Conservation (phyloP, 1,139 yeast genomes). For the Yamadazyma dushanensis region DNA sequence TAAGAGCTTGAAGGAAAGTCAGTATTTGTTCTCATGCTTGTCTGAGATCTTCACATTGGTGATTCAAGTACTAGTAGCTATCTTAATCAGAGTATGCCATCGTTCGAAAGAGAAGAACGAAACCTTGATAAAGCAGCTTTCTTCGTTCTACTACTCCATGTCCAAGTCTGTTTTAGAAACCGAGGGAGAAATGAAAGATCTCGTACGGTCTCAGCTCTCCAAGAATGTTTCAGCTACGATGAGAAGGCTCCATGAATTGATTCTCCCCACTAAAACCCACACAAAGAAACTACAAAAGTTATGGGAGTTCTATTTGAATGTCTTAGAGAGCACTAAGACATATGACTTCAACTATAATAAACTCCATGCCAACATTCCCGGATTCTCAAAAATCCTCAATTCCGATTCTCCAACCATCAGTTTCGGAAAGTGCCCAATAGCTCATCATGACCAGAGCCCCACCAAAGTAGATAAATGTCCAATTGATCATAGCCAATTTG, state of each 20-base stretch:
- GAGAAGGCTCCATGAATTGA: constrained; percentile 20
- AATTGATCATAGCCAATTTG: constrained; percentile 23
- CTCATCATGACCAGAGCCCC: constrained; percentile 8
- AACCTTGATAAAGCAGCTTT: constrained; percentile 14
- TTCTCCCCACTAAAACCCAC: constrained; percentile 22
- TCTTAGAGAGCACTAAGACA: constrained; percentile 31
- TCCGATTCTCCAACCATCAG: constrained; percentile 2
- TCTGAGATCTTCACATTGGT: constrained; percentile 34
- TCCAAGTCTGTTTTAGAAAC: constrained; percentile 10
- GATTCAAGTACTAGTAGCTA: constrained; percentile 39
- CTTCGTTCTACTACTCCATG: constrained; percentile 13
- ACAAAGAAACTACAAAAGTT: constrained; percentile 31
- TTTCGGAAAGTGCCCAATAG: constrained; percentile 21
- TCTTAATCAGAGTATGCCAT: constrained; percentile 28
- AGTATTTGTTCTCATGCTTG: constrained; percentile 28
- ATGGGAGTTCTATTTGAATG: constrained; percentile 45
- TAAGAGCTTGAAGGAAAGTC: constrained; percentile 15
- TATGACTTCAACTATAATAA: constrained; percentile 34
- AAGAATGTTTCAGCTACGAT: constrained; percentile 16
- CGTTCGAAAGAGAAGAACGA: constrained; percentile 14
- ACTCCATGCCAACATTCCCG: constrained; percentile 37
- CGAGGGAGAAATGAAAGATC: constrained; percentile 12
- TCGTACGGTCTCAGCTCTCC: constrained; percentile 21
- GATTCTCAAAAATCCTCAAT: constrained; percentile 19
- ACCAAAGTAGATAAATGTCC: constrained; percentile 6